These are phyloP conservation scores for Termitomyces sp. DNA, from an alignment of 768 basidiomycete species.

Conservation along the genomic window DNA sequence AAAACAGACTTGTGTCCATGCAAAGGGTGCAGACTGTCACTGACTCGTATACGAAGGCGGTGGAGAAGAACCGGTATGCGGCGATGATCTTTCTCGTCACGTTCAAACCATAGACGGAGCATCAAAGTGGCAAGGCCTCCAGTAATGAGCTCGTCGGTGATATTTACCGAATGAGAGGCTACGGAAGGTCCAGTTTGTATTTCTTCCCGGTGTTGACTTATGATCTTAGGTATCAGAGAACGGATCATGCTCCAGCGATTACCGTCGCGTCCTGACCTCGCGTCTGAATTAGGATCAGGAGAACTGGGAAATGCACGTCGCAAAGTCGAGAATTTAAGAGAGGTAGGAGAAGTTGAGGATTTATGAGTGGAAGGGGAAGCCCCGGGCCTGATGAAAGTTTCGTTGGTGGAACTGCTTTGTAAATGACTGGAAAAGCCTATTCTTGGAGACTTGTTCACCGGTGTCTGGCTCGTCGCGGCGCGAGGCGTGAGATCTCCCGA, in stretches of 20 bases:
- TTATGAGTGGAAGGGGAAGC: slow-evolving; percentile 6
- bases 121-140: slow-evolving; percentile 79
- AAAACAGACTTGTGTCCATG: slow-evolving; percentile 78
- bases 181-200: slow-evolving; percentile 41
- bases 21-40: slow-evolving; percentile 81
- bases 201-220: slow-evolving; percentile 27
- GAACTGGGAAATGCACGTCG: slow-evolving; percentile 34
- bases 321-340: neutral
- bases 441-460: slow-evolving; percentile 3
- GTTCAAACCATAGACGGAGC: slow-evolving; percentile 81
- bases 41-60: slow-evolving; percentile 78
- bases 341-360: slow-evolving; percentile 15
- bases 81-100: slow-evolving; percentile 81
- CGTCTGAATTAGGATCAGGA: slow-evolving; percentile 18
- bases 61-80: slow-evolving; percentile 78
- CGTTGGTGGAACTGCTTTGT: slow-evolving; percentile 12
- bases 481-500: neutral
- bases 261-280: slow-evolving; percentile 26
- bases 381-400: slow-evolving; percentile 1
- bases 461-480: neutral
- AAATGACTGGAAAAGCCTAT: neutral
- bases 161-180: slow-evolving; percentile 58
- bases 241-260: slow-evolving; percentile 63
- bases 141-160: slow-evolving; percentile 78
- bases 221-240: slow-evolving; percentile 59